Evolutionary conservation across 2,329 filamentous ascomycete genomes (phyloP).

Genomic region (Colletotrichum liaoningense): DNA sequence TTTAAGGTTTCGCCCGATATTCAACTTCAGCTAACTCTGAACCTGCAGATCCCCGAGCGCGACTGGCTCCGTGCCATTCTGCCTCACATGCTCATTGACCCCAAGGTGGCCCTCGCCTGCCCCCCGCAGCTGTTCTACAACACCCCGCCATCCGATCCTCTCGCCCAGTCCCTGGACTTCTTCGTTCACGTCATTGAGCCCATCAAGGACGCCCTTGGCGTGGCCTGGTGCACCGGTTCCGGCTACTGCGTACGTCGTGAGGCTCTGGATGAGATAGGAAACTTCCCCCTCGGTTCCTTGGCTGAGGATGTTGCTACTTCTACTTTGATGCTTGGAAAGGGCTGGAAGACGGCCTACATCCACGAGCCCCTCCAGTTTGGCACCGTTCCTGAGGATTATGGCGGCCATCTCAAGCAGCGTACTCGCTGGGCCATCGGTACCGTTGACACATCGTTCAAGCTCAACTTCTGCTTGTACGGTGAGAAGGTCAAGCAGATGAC

Average conservation of each 20-base stretch:
- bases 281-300: slow-evolving; percentile 69
- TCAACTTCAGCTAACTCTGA: slow-evolving; percentile 11
- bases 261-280: slow-evolving; percentile 70
- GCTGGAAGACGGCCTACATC: slow-evolving; percentile 72
- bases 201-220: slow-evolving; percentile 62
- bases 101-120: slow-evolving; percentile 68
- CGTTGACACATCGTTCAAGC: slow-evolving; percentile 69
- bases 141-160: slow-evolving; percentile 66
- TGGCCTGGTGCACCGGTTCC: slow-evolving; percentile 74
- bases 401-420: slow-evolving; percentile 66
- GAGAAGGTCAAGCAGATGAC: slow-evolving; percentile 64
- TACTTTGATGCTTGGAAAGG: slow-evolving; percentile 67
- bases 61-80: slow-evolving; percentile 69
- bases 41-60: slow-evolving; percentile 64
- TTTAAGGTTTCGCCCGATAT: not conserved
- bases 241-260: slow-evolving; percentile 70
- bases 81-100: slow-evolving; percentile 69
- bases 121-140: slow-evolving; percentile 74
- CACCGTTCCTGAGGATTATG: slow-evolving; percentile 67
- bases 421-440: slow-evolving; percentile 68
- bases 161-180: slow-evolving; percentile 68
- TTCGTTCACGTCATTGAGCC: slow-evolving; percentile 67
- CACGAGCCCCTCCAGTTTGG: slow-evolving; percentile 71
- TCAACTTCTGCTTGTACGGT: slow-evolving; percentile 70
- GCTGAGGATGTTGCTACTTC: slow-evolving; percentile 72